Evolutionary conservation across 1,284 basidiomycete species (phyloP), one percentile per base, ranked within the genome.

Genomic region (Jaminaea rosea): DNA sequence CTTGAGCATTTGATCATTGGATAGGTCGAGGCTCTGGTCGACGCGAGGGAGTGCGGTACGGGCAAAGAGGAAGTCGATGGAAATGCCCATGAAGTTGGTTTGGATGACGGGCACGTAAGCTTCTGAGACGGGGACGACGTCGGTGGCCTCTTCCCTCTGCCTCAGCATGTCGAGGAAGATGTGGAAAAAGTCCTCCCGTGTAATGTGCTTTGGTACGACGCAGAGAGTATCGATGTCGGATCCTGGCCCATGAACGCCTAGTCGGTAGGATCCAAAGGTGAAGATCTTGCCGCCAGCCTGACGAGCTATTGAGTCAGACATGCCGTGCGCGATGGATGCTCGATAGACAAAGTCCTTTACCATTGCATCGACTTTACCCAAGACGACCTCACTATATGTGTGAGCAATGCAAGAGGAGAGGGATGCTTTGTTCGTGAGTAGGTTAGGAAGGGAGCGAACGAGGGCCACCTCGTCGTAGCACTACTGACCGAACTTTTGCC

Each of bases 211-310:
- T 4, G 93, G 93, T 26, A 94, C 94, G 26, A 98, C 93, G 74
- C 91, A 91, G 29, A 99, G 80, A n/a, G 92, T 97, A 78, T 99
- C 93, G 74, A 99, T 97, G 83, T 98, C 93, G 42, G 86, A 82
- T 8, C 90, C 88, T 29, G 94, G 93, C 11, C 89, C 89, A 75
- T 98, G 94, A 13, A 98, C 93, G 52, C 93, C 93, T 39, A 99
- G 79, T 61, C 79, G 77, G 50, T 67, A 63, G 19, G 46, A 47
- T 17, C 46, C 93, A 74, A 96, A 99, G 3, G 94, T 97, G 75
- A 92, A 99, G 73, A 99, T 97, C 78, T 97, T 93, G 59, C 93
- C 94, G 53, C 93, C 94, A 4, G 92, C 87, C 49, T 85, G 82
- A 47, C 77, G 82, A 15, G 91, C 90, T 2, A 88, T 84, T 44